Evolutionary conservation across 106 monocot species (phyloP).

Genomic region (Dioscorea zingiberensis): DNA sequence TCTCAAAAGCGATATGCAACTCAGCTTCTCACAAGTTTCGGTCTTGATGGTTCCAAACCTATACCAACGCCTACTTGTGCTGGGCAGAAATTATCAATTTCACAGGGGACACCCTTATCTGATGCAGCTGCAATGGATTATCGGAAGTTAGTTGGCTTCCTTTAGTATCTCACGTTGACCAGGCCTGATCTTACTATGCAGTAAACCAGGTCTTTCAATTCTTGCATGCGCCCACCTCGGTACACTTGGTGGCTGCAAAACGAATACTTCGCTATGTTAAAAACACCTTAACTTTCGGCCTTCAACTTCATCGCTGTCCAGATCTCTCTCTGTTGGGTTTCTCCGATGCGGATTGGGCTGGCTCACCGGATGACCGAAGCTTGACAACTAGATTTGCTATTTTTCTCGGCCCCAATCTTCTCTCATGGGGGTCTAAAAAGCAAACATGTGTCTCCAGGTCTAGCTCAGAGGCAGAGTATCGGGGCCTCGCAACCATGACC

Average conservation of each 20-base stretch:
- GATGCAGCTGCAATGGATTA: background rate
- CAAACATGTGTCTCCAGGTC: background rate
- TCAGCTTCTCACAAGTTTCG: too few relatives aligned
- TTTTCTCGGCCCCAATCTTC: background rate
- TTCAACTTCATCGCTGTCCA: background rate
- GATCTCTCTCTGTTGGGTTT: background rate
- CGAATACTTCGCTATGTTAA: background rate
- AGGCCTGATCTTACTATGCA: background rate
- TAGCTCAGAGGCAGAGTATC: background rate
- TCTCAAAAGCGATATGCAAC: background rate
- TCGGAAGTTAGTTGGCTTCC: background rate
- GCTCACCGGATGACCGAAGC: background rate
- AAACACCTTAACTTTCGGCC: background rate
- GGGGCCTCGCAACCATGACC: background rate
- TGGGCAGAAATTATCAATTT: background rate
- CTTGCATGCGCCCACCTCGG: background rate
- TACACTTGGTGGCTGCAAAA: background rate
- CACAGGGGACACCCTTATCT: background rate
- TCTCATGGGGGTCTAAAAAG: background rate
- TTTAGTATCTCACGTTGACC: background rate
- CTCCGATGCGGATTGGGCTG: slow-evolving; percentile 3
- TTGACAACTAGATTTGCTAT: background rate
- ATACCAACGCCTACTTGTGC: background rate
- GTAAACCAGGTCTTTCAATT: slow-evolving; percentile 1
- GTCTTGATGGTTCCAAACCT: background rate